Evolutionary conservation across 2,329 filamentous ascomycete species (phyloP).

Genomic region (Diaporthe citriasiana): DNA sequence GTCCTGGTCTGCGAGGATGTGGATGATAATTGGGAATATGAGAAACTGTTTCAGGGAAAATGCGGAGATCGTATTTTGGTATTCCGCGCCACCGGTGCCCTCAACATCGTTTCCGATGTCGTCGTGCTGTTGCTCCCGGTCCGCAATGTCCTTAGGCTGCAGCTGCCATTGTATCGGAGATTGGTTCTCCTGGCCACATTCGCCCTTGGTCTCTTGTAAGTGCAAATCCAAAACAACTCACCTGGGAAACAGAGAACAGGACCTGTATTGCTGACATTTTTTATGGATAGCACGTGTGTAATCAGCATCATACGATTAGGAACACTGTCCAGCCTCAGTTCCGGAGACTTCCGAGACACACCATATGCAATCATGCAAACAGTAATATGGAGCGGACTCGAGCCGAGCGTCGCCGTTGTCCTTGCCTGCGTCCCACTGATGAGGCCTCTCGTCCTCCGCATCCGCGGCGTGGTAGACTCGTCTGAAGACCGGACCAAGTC

Average conservation of each 20-base stretch:
- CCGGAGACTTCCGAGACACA: slow-evolving; percentile 16
- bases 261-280: background rate
- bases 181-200: slow-evolving; percentile 27
- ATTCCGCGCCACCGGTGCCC: slow-evolving; percentile 10
- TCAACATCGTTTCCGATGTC: slow-evolving; percentile 29
- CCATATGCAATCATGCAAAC: slow-evolving; percentile 33
- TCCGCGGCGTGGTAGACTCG: background rate
- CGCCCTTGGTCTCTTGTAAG: slow-evolving; percentile 30
- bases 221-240: background rate
- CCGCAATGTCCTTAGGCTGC: slow-evolving; percentile 20
- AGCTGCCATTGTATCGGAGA: slow-evolving; percentile 19
- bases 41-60: background rate
- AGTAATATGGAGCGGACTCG: slow-evolving; percentile 32
- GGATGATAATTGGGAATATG: slow-evolving; percentile 30
- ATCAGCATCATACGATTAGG: slow-evolving; percentile 19
- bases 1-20: slow-evolving; percentile 9
- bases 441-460: slow-evolving; percentile 18
- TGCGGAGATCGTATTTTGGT: slow-evolving; percentile 13
- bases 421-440: slow-evolving; percentile 23
- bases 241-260: background rate
- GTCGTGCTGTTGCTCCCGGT: slow-evolving; percentile 23
- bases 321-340: background rate
- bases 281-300: background rate
- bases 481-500: background rate
- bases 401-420: slow-evolving; percentile 4